Conservation (phyloP, 345 rosid genomes). For the Excoecaria cochinchinensis region DNA sequence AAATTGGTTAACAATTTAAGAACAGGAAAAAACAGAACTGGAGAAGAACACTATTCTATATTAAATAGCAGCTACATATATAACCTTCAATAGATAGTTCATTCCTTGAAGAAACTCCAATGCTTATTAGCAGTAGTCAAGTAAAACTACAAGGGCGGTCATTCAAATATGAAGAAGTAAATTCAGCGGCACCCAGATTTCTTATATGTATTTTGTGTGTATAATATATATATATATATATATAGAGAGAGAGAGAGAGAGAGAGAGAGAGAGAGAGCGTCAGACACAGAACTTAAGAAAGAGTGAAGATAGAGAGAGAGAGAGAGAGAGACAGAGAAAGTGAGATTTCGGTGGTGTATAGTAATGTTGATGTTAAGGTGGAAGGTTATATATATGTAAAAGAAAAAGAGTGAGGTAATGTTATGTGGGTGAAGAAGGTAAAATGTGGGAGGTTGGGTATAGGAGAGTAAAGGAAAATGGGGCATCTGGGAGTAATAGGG, state of each 20-base stretch:
- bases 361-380: conserved; percentile 1
- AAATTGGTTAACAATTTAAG: neutral
- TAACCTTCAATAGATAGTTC: conserved; percentile 22
- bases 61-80: neutral
- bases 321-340: neutral
- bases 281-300: neutral
- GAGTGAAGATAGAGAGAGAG: neutral
- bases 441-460: neutral
- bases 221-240: neutral
- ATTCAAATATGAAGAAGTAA: conserved; percentile 7
- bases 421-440: neutral
- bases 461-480: neutral
- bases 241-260: neutral
- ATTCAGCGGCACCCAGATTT: conserved; percentile 9
- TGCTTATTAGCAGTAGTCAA: neutral
- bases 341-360: conserved; percentile 8
- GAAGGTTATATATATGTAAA: conserved; percentile 5
- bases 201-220: neutral
- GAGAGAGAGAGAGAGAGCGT: neutral
- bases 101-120: conserved; percentile 26
- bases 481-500: conserved; percentile 21
- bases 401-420: neutral
- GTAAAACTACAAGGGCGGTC: neutral
- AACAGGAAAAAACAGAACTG: conserved; percentile 1
- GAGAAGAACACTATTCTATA: neutral